Conservation (phyloP, 139 green algal species). For the Mesotaenium endlicherianum region DNA sequence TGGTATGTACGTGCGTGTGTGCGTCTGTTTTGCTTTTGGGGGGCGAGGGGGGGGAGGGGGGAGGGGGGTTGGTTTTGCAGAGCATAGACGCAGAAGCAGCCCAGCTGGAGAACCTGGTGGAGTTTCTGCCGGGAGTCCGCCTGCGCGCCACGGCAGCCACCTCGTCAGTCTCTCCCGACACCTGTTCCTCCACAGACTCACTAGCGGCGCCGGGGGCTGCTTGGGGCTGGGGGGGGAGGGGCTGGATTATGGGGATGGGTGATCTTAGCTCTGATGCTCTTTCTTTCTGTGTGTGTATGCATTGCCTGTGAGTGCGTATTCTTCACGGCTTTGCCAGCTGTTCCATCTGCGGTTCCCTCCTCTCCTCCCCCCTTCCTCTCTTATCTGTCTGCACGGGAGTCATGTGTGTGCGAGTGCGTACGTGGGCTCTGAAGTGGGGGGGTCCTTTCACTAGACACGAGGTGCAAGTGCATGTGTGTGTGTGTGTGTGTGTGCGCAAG, state of each 20-base stretch:
- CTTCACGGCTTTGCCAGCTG: not conserved
- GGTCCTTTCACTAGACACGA: no score
- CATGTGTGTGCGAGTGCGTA: no score
- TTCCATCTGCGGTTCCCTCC: not conserved
- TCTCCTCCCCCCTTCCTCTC: not conserved
- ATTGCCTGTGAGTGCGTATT: not conserved
- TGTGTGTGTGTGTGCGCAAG: not conserved
- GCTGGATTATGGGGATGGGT: no score
- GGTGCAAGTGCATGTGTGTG: no score
- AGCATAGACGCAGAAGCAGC: not conserved
- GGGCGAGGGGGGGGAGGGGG: not conserved
- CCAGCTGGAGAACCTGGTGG: constrained; percentile 25
- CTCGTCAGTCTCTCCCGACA: constrained; percentile 2
- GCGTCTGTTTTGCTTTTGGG: not conserved
- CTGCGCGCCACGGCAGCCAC: constrained; percentile 15
- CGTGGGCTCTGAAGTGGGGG: no score
- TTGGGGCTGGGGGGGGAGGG: no score
- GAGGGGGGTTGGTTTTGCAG: no score
- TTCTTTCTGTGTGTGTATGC: not conserved
- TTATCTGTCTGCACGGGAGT: not conserved
- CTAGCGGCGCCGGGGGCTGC: no score
- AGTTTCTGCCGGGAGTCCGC: not conserved
- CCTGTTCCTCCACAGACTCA: no score
- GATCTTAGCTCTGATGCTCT: no score
- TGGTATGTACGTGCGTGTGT: no score